Percentiles rank a stretch among this genome's conserved stretches.
Evolutionary conservation across 83 land plant genomes (phyloP).

Genomic region (Thuja plicata): DNA sequence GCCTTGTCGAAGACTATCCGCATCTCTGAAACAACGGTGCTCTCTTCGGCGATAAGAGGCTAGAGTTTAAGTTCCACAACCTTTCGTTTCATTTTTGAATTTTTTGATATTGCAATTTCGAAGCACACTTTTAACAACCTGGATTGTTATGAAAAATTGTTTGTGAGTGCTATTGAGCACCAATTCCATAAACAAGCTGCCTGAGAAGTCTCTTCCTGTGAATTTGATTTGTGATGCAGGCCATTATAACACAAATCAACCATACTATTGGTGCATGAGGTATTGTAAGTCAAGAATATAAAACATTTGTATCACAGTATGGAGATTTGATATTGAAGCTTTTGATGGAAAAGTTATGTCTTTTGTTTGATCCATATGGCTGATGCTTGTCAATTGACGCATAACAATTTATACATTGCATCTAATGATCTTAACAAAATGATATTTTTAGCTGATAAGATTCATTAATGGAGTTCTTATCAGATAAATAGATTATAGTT

Average conservation of each 20-base stretch:
- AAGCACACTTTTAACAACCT: background rate
- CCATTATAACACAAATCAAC: conserved; percentile 69
- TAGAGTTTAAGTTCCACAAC: too few species aligned
- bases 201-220: background rate
- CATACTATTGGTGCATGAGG: conserved; percentile 83
- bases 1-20: too few species aligned
- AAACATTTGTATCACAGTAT: conserved; percentile 58
- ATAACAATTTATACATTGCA: background rate
- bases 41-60: too few species aligned
- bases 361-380: background rate
- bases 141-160: conserved; percentile 9
- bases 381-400: background rate
- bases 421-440: background rate
- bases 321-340: conserved; percentile 66
- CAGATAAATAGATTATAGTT: background rate
- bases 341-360: conserved; percentile 17
- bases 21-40: too few species aligned
- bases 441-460: background rate
- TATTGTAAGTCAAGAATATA: conserved; percentile 66
- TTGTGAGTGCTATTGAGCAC: background rate
- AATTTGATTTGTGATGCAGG: conserved; percentile 31
- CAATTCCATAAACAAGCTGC: background rate
- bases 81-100: too few species aligned
- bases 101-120: background rate
- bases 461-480: background rate